Conservation (phyloP, 2,329 filamentous ascomycete species). For the Talaromyces verruculosus region DNA sequence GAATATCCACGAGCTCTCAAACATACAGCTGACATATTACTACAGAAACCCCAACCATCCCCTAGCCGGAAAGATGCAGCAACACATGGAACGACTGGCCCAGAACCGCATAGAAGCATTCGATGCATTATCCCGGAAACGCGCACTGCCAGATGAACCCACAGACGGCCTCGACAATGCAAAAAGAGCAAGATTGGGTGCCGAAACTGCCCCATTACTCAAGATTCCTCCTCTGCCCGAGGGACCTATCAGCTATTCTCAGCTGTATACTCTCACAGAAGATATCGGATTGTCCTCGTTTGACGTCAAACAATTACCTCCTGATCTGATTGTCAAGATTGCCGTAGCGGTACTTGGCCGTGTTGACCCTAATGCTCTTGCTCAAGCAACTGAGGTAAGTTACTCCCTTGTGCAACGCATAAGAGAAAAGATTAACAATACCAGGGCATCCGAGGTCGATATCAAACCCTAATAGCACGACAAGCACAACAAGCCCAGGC, state of each 20-base stretch:
- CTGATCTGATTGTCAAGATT: constrained; percentile 74
- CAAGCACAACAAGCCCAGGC: constrained; percentile 35
- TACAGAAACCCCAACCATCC: constrained; percentile 76
- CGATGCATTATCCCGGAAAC: constrained; percentile 75
- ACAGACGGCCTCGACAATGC: constrained; percentile 69
- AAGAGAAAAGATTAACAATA: constrained; percentile 20
- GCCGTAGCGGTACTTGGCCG: constrained; percentile 74
- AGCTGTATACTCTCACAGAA: constrained; percentile 81
- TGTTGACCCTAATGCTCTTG: constrained; percentile 67
- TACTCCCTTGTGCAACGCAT: neutral
- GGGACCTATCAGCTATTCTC: constrained; percentile 74
- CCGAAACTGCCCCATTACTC: constrained; percentile 48
- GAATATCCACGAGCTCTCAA: neutral
- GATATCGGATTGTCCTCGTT: constrained; percentile 74
- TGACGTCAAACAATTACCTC: constrained; percentile 76
- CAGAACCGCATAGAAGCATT: constrained; percentile 75
- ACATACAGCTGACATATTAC: constrained; percentile 25
- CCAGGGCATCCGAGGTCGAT: constrained; percentile 42
- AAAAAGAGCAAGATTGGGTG: constrained; percentile 76
- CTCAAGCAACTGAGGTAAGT: constrained; percentile 69
- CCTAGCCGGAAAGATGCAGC: constrained; percentile 74
- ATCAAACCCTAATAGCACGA: constrained; percentile 39
- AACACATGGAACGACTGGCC: constrained; percentile 79
- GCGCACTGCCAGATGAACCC: constrained; percentile 68
- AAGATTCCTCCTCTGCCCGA: constrained; percentile 70